Conservation (phyloP, 2,329 filamentous ascomycete genomes). For the Aphanocladium album region DNA sequence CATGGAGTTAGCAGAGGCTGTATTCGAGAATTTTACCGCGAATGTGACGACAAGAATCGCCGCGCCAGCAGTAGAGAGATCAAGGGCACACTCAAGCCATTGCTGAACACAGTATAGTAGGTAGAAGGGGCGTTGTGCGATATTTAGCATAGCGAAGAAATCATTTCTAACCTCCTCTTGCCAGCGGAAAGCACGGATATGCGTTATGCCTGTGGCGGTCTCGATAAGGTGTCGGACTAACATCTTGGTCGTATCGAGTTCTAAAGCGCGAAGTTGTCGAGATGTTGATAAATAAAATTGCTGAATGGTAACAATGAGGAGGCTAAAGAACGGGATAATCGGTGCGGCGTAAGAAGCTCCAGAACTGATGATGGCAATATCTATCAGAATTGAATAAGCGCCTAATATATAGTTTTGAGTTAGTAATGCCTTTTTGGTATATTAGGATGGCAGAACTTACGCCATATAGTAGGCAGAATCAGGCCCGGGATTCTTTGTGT, state of each 20-base stretch:
- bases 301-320: constrained; percentile 22
- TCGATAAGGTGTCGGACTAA: constrained; percentile 35
- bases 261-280: constrained; percentile 31
- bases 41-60: background rate
- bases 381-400: no score
- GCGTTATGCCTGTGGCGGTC: constrained; percentile 38
- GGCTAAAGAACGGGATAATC: constrained; percentile 22
- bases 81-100: constrained; percentile 47
- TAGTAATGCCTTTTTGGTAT: constrained; percentile 19
- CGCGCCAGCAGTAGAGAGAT: constrained; percentile 24
- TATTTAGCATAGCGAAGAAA: constrained; percentile 41
- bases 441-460: background rate
- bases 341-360: constrained; percentile 26
- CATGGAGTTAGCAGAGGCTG: background rate
- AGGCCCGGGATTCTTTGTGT: background rate
- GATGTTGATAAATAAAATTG: constrained; percentile 30
- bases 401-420: no score
- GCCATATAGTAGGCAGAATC: background rate
- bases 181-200: constrained; percentile 53
- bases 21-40: background rate
- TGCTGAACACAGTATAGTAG: constrained; percentile 49
- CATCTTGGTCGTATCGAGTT: constrained; percentile 30
- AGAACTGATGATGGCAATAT: constrained; percentile 16
- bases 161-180: constrained; percentile 34
- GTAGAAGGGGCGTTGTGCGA: constrained; percentile 50